Evolutionary conservation across 495 filamentous ascomycete species (phyloP).

Genomic region (Ramalina intermedia): DNA sequence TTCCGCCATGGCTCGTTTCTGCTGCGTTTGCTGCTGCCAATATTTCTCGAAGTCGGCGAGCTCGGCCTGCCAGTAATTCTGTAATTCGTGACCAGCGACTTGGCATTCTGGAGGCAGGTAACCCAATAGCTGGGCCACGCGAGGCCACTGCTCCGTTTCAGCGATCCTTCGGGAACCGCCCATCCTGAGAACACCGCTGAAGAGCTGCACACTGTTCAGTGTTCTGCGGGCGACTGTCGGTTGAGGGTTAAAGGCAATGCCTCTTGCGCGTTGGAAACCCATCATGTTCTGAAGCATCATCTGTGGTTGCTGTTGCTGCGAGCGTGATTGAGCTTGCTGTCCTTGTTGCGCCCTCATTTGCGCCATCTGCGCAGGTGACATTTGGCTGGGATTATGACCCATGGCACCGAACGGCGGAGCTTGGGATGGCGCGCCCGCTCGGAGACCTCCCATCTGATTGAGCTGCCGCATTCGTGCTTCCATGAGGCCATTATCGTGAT

Average conservation of each 20-base stretch:
- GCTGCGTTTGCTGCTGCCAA: slow-evolving; percentile 47
- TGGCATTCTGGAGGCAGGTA: slow-evolving; percentile 52
- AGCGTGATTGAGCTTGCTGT: slow-evolving; percentile 41
- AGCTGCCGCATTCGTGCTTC: slow-evolving; percentile 29
- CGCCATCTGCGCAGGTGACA: slow-evolving; percentile 28
- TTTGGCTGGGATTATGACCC: slow-evolving; percentile 21
- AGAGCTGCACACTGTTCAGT: slow-evolving; percentile 60
- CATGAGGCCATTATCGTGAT: slow-evolving; percentile 27
- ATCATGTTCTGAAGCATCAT: slow-evolving; percentile 63
- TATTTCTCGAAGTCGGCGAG: slow-evolving; percentile 59
- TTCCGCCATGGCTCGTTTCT: slow-evolving; percentile 21
- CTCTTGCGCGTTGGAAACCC: slow-evolving; percentile 55
- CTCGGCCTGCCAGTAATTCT: slow-evolving; percentile 57
- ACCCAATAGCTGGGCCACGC: slow-evolving; percentile 51
- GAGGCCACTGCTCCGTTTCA: slow-evolving; percentile 52
- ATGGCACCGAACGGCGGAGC: slow-evolving; percentile 29
- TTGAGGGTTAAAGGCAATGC: slow-evolving; percentile 52
- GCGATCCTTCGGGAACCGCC: slow-evolving; percentile 67
- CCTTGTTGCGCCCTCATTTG: slow-evolving; percentile 44
- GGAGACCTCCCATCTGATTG: slow-evolving; percentile 46
- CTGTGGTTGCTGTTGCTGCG: slow-evolving; percentile 38
- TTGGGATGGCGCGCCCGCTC: slow-evolving; percentile 16
- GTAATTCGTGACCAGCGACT: slow-evolving; percentile 51
- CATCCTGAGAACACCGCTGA: slow-evolving; percentile 56
- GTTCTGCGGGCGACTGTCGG: slow-evolving; percentile 56